A percentile compares a stretch with the other conserved stretches of the same genome.
These are phyloP conservation scores for Sugiyamaella neomexicana DNA, from an alignment of 1,139 yeast genomes.

Conservation along the genomic window DNA sequence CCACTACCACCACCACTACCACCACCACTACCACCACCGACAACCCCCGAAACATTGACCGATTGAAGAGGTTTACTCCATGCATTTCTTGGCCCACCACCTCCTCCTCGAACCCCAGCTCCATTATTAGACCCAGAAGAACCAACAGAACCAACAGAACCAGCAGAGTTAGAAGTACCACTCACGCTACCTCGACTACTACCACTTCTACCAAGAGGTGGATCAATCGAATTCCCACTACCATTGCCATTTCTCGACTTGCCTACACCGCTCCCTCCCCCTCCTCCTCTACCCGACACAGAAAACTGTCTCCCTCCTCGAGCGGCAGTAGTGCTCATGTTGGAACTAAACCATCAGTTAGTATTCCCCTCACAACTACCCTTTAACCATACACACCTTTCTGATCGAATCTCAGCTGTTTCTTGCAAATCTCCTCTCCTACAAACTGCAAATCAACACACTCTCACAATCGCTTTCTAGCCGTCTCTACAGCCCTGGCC, in stretches of 20 bases:
- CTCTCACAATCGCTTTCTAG: no score
- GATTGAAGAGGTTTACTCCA: conserved; percentile 21
- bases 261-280: background rate
- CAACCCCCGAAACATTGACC: background rate
- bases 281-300: conserved; percentile 6
- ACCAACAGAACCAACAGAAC: no score
- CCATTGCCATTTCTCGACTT: background rate
- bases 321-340: conserved; percentile 17
- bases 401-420: no score
- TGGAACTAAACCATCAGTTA: background rate
- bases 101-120: background rate
- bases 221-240: conserved; percentile 1
- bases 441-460: no score
- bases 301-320: conserved; percentile 17
- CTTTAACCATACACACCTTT: no score
- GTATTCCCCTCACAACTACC: no score
- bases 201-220: conserved; percentile 13
- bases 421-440: no score
- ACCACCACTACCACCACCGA: background rate
- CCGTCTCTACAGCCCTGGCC: no score
- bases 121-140: background rate
- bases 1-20: background rate
- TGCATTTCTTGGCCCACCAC: conserved; percentile 14
- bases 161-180: background rate
- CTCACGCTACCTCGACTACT: background rate